Evolutionary conservation across 208 protist genomes (phyloP).

Genomic region (Porcisia hertigi): DNA sequence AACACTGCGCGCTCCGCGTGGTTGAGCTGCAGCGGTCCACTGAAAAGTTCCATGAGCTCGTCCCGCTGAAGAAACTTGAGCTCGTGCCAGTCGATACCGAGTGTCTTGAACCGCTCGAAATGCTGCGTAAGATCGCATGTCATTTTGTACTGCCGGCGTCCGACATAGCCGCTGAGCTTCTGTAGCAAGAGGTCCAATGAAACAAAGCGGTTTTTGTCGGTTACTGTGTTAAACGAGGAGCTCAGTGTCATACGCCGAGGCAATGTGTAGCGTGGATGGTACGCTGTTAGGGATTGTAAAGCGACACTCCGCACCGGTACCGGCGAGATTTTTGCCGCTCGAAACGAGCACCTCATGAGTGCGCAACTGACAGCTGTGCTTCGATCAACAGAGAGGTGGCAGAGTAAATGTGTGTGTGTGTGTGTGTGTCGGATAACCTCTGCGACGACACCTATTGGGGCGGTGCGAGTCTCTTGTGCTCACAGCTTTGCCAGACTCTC

Average conservation of each 20-base stretch:
- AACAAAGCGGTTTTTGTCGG: constrained; percentile 80
- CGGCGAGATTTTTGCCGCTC: constrained; percentile 37
- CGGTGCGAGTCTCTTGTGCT: not conserved
- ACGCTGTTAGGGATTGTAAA: constrained; percentile 31
- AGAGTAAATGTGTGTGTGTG: not conserved
- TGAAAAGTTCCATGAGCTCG: constrained; percentile 64
- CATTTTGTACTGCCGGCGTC: constrained; percentile 89
- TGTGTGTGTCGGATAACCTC: not conserved
- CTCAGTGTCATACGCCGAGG: constrained; percentile 68
- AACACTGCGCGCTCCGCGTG: constrained; percentile 64
- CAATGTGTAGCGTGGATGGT: constrained; percentile 67
- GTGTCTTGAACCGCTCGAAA: constrained; percentile 47
- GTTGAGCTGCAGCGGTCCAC: constrained; percentile 46
- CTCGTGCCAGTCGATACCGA: constrained; percentile 89
- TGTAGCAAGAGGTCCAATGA: constrained; percentile 75
- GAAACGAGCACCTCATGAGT: constrained; percentile 7
- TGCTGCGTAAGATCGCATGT: constrained; percentile 45
- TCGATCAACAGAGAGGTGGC: no score
- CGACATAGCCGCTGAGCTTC: constrained; percentile 74
- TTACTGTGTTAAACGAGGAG: constrained; percentile 66
- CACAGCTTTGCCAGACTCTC: not conserved
- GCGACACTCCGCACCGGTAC: constrained; percentile 60
- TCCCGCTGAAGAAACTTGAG: constrained; percentile 67
- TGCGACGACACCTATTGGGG: not conserved
- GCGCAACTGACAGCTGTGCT: not conserved